phyloP scores from a whole-genome alignment of 106 monocot species.

The Gastrodia elata region DNA sequence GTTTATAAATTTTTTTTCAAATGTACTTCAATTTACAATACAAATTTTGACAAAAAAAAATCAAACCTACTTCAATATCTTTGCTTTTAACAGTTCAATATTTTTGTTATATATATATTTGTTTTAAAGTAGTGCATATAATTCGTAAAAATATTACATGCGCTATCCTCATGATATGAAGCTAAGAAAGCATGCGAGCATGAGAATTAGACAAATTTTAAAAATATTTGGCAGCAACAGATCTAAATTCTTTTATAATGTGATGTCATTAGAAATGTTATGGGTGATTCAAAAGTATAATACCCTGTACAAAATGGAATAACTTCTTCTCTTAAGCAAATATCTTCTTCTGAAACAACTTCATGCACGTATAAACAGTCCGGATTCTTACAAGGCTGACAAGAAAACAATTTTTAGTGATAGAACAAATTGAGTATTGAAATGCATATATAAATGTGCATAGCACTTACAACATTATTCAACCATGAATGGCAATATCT shows the following conservation, averaged over 20 bases:
- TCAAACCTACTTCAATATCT: neutral
- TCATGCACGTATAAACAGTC: constrained; percentile 38
- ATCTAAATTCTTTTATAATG: neutral
- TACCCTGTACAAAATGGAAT: constrained; percentile 27
- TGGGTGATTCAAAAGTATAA: neutral
- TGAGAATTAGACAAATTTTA: neutral
- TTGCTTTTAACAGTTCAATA: neutral
- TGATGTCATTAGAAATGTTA: neutral
- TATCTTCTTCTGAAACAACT: constrained; percentile 26
- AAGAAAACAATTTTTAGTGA: constrained; percentile 11
- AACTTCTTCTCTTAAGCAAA: constrained; percentile 29
- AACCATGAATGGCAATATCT: constrained; percentile 37
- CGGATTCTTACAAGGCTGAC: constrained; percentile 28
- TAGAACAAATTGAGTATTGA: neutral
- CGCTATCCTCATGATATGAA: neutral
- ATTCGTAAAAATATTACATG: neutral
- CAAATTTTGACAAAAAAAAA: neutral
- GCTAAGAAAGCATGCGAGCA: neutral
- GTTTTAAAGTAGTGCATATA: neutral
- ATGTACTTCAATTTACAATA: neutral
- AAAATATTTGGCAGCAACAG: neutral
- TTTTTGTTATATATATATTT: neutral
- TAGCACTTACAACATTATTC: constrained; percentile 25
- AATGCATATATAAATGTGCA: neutral
- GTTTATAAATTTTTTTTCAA: neutral